Evolutionary conservation across 805 yeast species (phyloP), one percentile per base, ranked within the genome.

Genomic region (Candida ovalis): DNA sequence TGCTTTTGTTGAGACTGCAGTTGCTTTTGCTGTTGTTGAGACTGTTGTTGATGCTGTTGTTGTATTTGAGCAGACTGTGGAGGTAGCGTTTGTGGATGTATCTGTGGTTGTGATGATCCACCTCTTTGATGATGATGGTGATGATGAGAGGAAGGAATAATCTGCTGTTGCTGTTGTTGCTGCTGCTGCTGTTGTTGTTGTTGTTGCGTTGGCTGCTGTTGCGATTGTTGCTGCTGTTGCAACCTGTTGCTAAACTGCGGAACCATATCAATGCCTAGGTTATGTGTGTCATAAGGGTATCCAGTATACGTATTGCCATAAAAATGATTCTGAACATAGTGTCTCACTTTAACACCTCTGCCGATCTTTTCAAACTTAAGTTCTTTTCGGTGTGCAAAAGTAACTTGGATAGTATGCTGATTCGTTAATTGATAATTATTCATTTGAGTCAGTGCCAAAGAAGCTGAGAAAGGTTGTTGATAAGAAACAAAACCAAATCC

Each of bases 401-500:
- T 84, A 35, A 87, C 91, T 35, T 55, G 59, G 4, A 65, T 45
- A 2, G 52, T 42, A 48, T 61, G 61, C 12, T 54, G 44, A 17
- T 55, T 54, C 44, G 58, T 61, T 18, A 80, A 61, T 50, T 71
- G 74, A 55, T 69, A 70, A 53, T 82, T 84, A 62, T 76, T 77
- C 78, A 78, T 83, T 45, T 76, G 82, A 41, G 78, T 77, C 47
- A 85, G 80, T 15, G 95, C 92, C 58, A 75, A 72, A 43, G 80
- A 77, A 7, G 95, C 94, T 59, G 82, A 78, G 43, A 78, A 70
- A 47, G 86, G 84, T 52, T 70, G 70, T 58, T 80, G 81, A 61
- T 77, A 88, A 67, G 89, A 86, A 46, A 87, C 88, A 70, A 88
- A 88, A 40, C 94, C 95, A 62, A 84, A 88, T 19, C 94, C 91